A percentile compares a stretch with the other conserved stretches of the same genome.
Evolutionary conservation across 2,329 filamentous ascomycete species (phyloP).

Genomic region (Berkeleyomyces rouxiae): DNA sequence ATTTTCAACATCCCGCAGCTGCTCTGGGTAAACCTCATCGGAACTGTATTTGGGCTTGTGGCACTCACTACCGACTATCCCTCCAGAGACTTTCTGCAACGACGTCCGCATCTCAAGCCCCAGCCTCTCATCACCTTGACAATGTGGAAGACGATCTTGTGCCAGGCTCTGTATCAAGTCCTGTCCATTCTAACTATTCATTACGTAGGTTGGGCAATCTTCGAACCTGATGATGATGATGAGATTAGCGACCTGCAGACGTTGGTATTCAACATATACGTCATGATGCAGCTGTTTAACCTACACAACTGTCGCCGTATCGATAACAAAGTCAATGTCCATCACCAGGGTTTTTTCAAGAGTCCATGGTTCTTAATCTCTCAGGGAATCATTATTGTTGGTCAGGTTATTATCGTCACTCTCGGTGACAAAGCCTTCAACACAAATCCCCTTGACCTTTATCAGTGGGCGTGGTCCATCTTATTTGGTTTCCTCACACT

Average conservation of each 20-base stretch:
- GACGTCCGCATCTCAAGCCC: constrained; percentile 37
- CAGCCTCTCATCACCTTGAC: constrained; percentile 55
- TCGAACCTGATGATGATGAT: constrained; percentile 25
- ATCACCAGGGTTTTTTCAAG: constrained; percentile 53
- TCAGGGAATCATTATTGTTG: constrained; percentile 47
- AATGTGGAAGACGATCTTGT: constrained; percentile 53
- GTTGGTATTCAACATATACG: constrained; percentile 52
- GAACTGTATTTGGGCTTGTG: constrained; percentile 41
- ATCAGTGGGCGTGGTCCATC: constrained; percentile 54
- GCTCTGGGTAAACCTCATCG: constrained; percentile 44
- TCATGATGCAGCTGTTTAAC: constrained; percentile 61
- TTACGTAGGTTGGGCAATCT: constrained; percentile 41
- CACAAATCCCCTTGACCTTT: constrained; percentile 40
- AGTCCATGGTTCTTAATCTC: constrained; percentile 66
- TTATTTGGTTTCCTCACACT: constrained; percentile 50
- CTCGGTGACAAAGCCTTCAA: constrained; percentile 53
- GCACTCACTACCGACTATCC: constrained; percentile 28
- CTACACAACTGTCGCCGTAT: constrained; percentile 48
- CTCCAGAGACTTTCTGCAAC: constrained; percentile 17
- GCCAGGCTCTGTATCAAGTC: constrained; percentile 44
- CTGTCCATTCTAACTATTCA: constrained; percentile 40
- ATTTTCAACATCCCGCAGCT: constrained; percentile 41
- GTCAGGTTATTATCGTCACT: constrained; percentile 57
- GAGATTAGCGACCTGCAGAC: constrained; percentile 32
- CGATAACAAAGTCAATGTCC: constrained; percentile 58